Conservation (phyloP, 73 alveolate genomes). For the Chromera velia region DNA sequence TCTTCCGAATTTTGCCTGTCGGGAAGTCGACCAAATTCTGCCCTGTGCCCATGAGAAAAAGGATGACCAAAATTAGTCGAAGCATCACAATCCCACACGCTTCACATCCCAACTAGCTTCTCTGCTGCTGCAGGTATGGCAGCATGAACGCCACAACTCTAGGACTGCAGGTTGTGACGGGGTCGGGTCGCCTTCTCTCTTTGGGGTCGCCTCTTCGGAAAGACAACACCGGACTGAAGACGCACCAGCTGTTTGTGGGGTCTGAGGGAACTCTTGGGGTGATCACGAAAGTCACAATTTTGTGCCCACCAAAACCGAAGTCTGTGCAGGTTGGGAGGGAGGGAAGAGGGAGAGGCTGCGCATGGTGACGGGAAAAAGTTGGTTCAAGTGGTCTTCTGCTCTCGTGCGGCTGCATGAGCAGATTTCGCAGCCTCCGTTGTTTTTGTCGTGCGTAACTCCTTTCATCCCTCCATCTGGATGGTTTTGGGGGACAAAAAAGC, state of each 20-base stretch:
- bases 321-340: background rate
- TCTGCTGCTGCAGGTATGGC: too few relatives aligned
- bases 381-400: background rate
- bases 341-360: too few relatives aligned
- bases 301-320: constrained; percentile 59
- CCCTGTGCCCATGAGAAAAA: too few relatives aligned
- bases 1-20: too few relatives aligned
- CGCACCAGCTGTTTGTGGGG: constrained; percentile 75
- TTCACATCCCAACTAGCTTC: too few relatives aligned
- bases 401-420: background rate
- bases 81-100: too few relatives aligned
- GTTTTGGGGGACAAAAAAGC: too few relatives aligned
- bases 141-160: constrained; percentile 64
- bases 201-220: constrained; percentile 59
- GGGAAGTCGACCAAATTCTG: too few relatives aligned
- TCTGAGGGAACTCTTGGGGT: constrained; percentile 82
- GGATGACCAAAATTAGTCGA: too few relatives aligned
- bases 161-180: constrained; percentile 68
- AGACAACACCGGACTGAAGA: constrained; percentile 76
- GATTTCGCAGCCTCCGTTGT: background rate
- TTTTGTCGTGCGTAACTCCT: background rate
- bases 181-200: constrained; percentile 59
- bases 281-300: constrained; percentile 63
- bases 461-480: too few relatives aligned
- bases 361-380: too few relatives aligned